Conservation (phyloP, 2,329 filamentous ascomycete species). For the Falciphora oryzae region DNA sequence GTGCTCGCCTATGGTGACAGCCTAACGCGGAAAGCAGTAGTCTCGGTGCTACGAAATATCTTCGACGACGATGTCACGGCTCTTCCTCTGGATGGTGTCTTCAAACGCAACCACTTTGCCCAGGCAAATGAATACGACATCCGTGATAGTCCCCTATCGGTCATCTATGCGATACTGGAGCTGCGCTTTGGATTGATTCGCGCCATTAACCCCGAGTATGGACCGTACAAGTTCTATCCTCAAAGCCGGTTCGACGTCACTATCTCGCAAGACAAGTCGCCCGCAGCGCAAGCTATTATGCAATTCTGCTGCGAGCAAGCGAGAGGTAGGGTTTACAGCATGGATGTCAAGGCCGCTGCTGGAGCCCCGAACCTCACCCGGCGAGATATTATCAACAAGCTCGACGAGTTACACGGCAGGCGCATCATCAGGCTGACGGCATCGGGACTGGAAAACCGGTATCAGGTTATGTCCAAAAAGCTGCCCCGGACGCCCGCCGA, state of each 20-base stretch:
- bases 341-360: conserved; percentile 42
- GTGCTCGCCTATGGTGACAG: conserved; percentile 55
- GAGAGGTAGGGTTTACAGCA: conserved; percentile 21
- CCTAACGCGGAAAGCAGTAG: conserved; percentile 45
- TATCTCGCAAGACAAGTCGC: conserved; percentile 31
- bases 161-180: conserved; percentile 56
- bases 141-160: conserved; percentile 39
- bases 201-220: conserved; percentile 52
- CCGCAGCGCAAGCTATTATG: conserved; percentile 38
- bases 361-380: conserved; percentile 30
- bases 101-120: conserved; percentile 39
- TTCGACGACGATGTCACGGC: conserved; percentile 32
- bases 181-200: conserved; percentile 51
- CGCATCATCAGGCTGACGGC: conserved; percentile 45
- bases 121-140: conserved; percentile 50
- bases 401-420: conserved; percentile 47
- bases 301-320: conserved; percentile 23
- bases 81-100: conserved; percentile 32
- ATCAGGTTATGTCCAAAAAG: conserved; percentile 34
- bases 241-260: conserved; percentile 24
- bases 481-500: conserved; percentile 38
- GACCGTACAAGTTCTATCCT: conserved; percentile 44
- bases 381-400: conserved; percentile 43
- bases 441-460: conserved; percentile 47
- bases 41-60: conserved; percentile 42